Base-by-base conservation (phyloP, 2,329 filamentous ascomycete species). In the Pestalotiopsis sp. region DNA sequence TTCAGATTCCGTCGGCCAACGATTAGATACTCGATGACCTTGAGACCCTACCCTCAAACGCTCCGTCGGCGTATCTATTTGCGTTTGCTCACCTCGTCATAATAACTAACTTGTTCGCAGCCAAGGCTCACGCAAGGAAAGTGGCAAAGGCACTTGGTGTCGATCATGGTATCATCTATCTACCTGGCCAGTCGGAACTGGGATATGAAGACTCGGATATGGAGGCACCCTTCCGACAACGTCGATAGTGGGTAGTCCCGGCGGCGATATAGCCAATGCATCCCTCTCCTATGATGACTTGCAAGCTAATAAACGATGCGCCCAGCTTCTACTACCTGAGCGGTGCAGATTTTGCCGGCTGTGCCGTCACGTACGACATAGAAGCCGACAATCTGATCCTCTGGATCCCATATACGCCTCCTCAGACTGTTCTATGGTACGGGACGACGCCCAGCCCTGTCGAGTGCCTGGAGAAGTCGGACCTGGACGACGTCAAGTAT, bases 401-500 rank as follows among this genome's bases (percentile, higher is more conserved):
- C 36, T 96, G 92, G 87, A 89, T 95, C 62, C 92, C 92, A 2
- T 87, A 89, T 73, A 88, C 90, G 71, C 88, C 92, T 72, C 88
- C 87, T 14, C 84, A 83, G 17, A 83, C 86, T 72, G 83, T 87
- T 12, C 86, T 93, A 63, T 94, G 87, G 86, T 88, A 87, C 74
- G 91, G 91, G 17, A 84, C 83, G 41, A 87, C 86, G 25, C 90
- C 90, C 0, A 86, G 84, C 11, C 81, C 84, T 12, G 85, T 90
- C 14, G 89, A 93, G 69, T 91, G 91, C 68, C 82, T 88, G 72
- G 82, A 81, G 2, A 84, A 82, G 67, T 90, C 90, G 73, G 90
- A 95, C 72, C 86, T 95, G 67, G 92, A 95, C 76, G 85, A 89
- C 57, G 93, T 94, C 20, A 85, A 87, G 70, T 91, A 90, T 76